phyloP scores from a whole-genome alignment of 1,139 yeast genomes.

The Saccharomycopsis crataegensis region DNA sequence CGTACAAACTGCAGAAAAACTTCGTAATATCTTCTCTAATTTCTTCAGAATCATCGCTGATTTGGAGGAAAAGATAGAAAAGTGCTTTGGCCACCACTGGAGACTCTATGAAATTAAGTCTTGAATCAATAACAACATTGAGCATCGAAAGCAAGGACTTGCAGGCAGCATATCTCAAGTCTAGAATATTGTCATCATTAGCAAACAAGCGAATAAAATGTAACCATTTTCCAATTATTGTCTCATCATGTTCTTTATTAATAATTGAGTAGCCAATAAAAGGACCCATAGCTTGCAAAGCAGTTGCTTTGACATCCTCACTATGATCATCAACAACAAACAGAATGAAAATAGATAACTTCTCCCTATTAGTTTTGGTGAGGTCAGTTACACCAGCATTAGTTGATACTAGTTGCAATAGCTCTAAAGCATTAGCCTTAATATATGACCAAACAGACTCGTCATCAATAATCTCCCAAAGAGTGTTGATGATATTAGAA shows the following conservation, averaged over 20 bases:
- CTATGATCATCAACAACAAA: constrained; percentile 28
- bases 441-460: constrained; percentile 36
- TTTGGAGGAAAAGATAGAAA: constrained; percentile 32
- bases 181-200: constrained; percentile 38
- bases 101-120: neutral
- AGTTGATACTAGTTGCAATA: constrained; percentile 29
- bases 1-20: constrained; percentile 1
- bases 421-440: constrained; percentile 35
- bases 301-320: constrained; percentile 41
- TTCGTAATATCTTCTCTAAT: constrained; percentile 29
- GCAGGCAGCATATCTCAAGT: constrained; percentile 42
- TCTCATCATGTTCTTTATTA: constrained; percentile 10
- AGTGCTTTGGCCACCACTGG: constrained; percentile 19
- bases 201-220: constrained; percentile 28
- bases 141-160: constrained; percentile 32
- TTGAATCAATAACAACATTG: neutral
- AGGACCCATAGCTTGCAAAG: constrained; percentile 45
- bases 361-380: constrained; percentile 12
- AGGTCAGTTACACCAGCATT: too few relatives aligned
- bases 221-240: constrained; percentile 27
- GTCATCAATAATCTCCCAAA: constrained; percentile 30
- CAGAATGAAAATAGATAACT: constrained; percentile 25
- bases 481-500: constrained; percentile 19
- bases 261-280: constrained; percentile 26
- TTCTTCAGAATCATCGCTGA: constrained; percentile 56